Base-by-base conservation (phyloP, 129 eudicot species). In the Solidago caesia region DNA sequence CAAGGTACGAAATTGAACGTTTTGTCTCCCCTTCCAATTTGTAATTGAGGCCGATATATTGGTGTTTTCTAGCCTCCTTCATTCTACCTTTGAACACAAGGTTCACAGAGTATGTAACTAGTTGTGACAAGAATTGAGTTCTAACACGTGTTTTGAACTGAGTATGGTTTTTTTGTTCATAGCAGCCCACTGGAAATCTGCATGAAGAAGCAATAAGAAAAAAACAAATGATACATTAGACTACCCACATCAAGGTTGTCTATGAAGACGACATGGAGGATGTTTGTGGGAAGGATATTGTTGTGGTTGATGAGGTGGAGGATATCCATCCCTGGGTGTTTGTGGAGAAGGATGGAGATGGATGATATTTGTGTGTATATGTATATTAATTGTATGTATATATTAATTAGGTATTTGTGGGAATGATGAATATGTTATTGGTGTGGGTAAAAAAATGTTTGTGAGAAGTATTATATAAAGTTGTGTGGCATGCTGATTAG, bases 41-140 rank as follows among this genome's bases (percentile, higher is more conserved):
- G 7, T 52, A 16, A 52, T 33, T 33, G 25, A 16, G 58, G 58
- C 2, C 2, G 6, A 52, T 52, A 52, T 52, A 51, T 5, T 4
- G 5, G 25, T 14, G 5, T 52, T 6, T 5, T 15, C 29, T 9
- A 3, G 2, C 21, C 6, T 56, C 21, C 26, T 56, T 8, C 29
- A 1, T n/a, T 1, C 1, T 9, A 55, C 4, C 2, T 55, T 55
- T 55, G 61, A 55, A 55, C 4, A 56, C 61, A 56, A 56, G 61
- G 61, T 56, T 56, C 3, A 56, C 61, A 1, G 27, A 56, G 43
- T 46, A 67, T 11, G 16, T 67, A 42, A 26, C 46, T 44, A 6
- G 10, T 67, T 4, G 44, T 46, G 57, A 67, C 44, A 67, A 67
- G 8, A 45, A 45, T 45, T 67, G 72, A 44, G 57, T 67, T 21